Evolutionary conservation across 2,329 filamentous ascomycete species (phyloP).

Genomic region (Metarhizium anisopliae): DNA sequence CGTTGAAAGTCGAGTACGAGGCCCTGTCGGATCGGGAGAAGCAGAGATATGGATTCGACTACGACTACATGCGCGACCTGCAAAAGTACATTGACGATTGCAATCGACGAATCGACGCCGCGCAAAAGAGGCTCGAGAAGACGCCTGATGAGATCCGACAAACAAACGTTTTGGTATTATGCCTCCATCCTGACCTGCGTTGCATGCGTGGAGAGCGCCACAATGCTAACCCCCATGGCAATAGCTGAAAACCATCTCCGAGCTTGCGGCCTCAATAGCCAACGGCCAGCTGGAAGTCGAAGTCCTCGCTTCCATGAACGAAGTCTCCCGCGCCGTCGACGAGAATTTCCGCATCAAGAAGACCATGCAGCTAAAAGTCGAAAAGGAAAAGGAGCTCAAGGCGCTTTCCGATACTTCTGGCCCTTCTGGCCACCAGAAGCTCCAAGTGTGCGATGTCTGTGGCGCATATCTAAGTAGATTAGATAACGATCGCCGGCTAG

Average conservation of each 20-base stretch:
- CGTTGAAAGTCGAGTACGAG: slow-evolving; percentile 83
- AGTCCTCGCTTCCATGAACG: slow-evolving; percentile 71
- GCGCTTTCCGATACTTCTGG: slow-evolving; percentile 85
- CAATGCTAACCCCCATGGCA: fast-evolving
- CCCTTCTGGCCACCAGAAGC: slow-evolving; percentile 90
- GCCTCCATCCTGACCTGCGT: background rate
- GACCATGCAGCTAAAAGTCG: slow-evolving; percentile 71
- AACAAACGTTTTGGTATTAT: slow-evolving; percentile 71
- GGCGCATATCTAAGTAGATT: slow-evolving; percentile 87
- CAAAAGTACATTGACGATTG: slow-evolving; percentile 96
- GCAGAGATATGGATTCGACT: slow-evolving; percentile 80
- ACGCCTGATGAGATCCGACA: slow-evolving; percentile 95
- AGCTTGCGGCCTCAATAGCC: slow-evolving; percentile 69
- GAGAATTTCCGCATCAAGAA: slow-evolving; percentile 82
- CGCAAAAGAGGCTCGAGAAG: slow-evolving; percentile 87
- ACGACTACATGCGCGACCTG: slow-evolving; percentile 93
- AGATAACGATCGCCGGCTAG: slow-evolving; percentile 87
- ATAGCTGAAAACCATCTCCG: slow-evolving; percentile 70
- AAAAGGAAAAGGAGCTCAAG: slow-evolving; percentile 82
- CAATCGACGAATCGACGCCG: slow-evolving; percentile 84
- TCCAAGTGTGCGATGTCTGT: slow-evolving; percentile 97
- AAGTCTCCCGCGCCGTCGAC: slow-evolving; percentile 73
- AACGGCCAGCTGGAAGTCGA: slow-evolving; percentile 78
- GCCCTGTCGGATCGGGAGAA: slow-evolving; percentile 60
- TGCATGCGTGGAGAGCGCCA: background rate